These are phyloP conservation scores for Calocybe gangraenosa DNA, from an alignment of 768 basidiomycete genomes.

Conservation along the genomic window DNA sequence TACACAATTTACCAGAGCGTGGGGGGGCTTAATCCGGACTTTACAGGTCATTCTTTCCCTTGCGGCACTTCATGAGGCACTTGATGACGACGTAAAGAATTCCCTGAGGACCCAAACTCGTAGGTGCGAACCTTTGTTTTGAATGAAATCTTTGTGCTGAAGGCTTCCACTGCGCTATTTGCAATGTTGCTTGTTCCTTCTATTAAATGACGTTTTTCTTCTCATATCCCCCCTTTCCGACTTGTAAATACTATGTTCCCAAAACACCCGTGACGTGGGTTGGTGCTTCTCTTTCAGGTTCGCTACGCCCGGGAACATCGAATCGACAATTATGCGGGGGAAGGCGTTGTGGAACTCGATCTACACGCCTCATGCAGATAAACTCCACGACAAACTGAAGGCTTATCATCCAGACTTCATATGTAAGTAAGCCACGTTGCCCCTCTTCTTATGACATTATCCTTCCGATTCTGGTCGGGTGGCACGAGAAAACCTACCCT, in stretches of 20 bases:
- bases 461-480: constrained; percentile 26
- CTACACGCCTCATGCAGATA: constrained; percentile 85
- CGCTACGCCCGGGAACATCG: constrained; percentile 59
- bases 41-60: constrained; percentile 78
- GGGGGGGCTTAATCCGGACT: constrained; percentile 15
- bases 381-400: constrained; percentile 82
- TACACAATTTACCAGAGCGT: constrained; percentile 9
- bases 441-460: constrained; percentile 23
- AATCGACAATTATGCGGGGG: constrained; percentile 66
- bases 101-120: constrained; percentile 62
- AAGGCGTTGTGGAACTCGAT: constrained; percentile 78
- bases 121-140: constrained; percentile 50
- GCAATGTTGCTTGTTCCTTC: constrained; percentile 11
- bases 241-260: too few species aligned
- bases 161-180: constrained; percentile 12
- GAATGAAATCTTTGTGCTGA: constrained; percentile 11
- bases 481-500: constrained; percentile 10
- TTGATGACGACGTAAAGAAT: constrained; percentile 79
- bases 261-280: too few species aligned
- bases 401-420: constrained; percentile 94
- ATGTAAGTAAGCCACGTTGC: constrained; percentile 55
- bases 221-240: too few species aligned
- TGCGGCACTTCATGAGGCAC: constrained; percentile 66
- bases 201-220: background rate
- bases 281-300: constrained; percentile 42